phyloP scores from a whole-genome alignment of 139 green algal genomes.

The Micromonas pusilla region DNA sequence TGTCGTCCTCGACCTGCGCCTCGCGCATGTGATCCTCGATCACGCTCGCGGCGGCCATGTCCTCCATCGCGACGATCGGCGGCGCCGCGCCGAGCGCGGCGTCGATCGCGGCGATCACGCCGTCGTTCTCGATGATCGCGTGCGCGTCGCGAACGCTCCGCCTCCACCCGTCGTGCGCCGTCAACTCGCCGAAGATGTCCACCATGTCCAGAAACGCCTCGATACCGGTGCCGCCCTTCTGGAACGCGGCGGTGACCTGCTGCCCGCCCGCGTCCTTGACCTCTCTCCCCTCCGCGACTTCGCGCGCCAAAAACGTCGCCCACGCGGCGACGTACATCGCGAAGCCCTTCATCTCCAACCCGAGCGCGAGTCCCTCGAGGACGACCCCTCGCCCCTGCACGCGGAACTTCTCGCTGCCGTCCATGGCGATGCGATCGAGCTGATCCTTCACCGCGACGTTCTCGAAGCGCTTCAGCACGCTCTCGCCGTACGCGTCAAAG shows the following conservation, averaged over 20 bases:
- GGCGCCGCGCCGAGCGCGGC: neutral
- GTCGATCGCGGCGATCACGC: neutral
- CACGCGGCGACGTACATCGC: conserved; percentile 4
- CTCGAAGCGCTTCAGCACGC: conserved; percentile 9
- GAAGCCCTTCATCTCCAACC: neutral
- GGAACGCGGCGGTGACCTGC: neutral
- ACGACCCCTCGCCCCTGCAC: neutral
- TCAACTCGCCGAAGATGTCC: neutral
- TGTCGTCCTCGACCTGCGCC: neutral
- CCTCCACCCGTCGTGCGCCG: neutral
- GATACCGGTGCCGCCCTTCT: neutral
- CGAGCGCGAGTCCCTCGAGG: conserved; percentile 1
- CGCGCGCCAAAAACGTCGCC: neutral
- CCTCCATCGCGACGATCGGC: neutral
- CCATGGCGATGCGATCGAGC: conserved; percentile 11
- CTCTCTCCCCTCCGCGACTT: neutral
- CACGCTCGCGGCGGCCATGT: no score
- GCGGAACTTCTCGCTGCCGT: conserved; percentile 14
- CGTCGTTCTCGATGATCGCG: neutral
- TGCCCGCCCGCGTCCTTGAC: neutral
- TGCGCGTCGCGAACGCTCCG: neutral
- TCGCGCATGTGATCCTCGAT: neutral
- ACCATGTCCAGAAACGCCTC: neutral
- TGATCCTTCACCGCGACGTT: conserved; percentile 7
- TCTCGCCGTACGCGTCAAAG: neutral